phyloP scores from a whole-genome alignment of 2,329 filamentous ascomycete species.

The Fusarium aywerte region DNA sequence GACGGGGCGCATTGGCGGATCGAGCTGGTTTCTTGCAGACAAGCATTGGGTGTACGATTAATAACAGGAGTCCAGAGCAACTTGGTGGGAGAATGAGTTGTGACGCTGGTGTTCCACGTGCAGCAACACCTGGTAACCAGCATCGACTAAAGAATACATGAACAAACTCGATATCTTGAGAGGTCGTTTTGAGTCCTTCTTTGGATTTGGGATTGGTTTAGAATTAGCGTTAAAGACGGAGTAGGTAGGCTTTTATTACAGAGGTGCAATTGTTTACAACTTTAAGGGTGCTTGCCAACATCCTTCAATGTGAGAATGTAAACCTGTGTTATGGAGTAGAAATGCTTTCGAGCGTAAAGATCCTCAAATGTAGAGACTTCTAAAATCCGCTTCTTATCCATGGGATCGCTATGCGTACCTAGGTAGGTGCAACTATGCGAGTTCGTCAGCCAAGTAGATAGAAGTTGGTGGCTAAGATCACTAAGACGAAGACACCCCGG shows the following conservation, averaged over 20 bases:
- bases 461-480: conserved; percentile 12
- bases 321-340: neutral
- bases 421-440: neutral
- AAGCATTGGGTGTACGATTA: conserved; percentile 32
- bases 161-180: neutral
- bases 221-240: conserved; percentile 26
- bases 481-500: conserved; percentile 25
- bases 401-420: neutral
- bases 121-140: neutral
- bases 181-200: conserved; percentile 6
- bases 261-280: neutral
- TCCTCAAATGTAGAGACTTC: no score
- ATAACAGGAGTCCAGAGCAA: conserved; percentile 9
- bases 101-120: neutral
- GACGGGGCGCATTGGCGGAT: conserved; percentile 20
- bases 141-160: conserved; percentile 1
- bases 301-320: neutral
- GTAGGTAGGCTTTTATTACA: conserved; percentile 2
- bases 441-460: neutral
- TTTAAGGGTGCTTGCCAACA: neutral
- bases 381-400: neutral
- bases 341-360: neutral
- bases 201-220: conserved; percentile 13
- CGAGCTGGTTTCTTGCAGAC: conserved; percentile 3
- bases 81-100: conserved; percentile 10